Base-by-base conservation (phyloP, 192 early-diverging fungal genomes). In the Funneliformis mosseae region DNA sequence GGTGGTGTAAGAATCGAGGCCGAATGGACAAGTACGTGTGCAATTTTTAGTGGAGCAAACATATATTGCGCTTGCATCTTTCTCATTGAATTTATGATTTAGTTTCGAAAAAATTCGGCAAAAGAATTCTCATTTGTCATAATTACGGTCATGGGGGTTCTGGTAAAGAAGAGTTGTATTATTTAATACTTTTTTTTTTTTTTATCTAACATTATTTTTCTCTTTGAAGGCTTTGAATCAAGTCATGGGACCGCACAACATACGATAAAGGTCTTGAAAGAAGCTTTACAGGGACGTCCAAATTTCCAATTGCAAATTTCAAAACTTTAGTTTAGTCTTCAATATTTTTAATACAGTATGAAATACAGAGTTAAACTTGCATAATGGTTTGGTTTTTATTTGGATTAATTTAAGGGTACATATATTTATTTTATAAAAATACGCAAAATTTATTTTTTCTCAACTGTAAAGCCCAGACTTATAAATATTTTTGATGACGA, bases 111-210 rank as follows among this genome's bases (percentile, higher is more conserved):
- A 61, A 62, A 62, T 76, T 8, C 21, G 41, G 68, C 3, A 83
- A 73, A 41, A 39, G 60, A 27, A 70, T 90, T 5, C 42, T 84
- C 3, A 83, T 91, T 4, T 87, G 89, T 8, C 92, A 93, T 76
- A 90, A 88, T 79, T 93, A 93, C 76, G 92, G 92, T 4, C 92
- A 93, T 80, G 88, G 84, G 14, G 90, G 90, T 2, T 92, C 85
- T 85, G 92, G 90, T 50, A 85, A 83, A 39, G 79, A 33, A 85
- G 70, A 85, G 23, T 79, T 42, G 3, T 68, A 63, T 62, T 42
- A 67, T 28, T 78, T 46, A 60, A 27, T 50, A 33, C 27, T 55
- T 55, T 68, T 61, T 14, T 21, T 72, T 63, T 59, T 42, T 16
- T 70, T 43, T 5, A 43, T 23, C 14, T 5, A 39, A 11, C 59